Base-by-base conservation (phyloP, 306 rosid genomes). In the Castanea crenata region DNA sequence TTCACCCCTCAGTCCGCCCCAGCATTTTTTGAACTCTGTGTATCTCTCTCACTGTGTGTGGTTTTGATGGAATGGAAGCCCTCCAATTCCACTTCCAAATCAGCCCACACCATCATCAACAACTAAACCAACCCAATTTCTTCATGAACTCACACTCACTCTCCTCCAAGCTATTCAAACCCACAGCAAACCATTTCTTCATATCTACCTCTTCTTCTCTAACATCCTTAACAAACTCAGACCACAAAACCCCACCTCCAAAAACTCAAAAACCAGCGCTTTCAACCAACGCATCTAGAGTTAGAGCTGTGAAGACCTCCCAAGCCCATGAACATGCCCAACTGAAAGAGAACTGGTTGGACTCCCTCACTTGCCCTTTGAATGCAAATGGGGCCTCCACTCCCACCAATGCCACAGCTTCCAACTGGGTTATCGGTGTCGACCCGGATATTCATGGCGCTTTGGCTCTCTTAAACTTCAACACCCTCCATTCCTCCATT, bases 361-460 rank as follows among this genome's bases (percentile, higher is more conserved):
- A 89, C 71, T 94, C 99, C 83, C 91, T 94, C 14, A 86, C 97
- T 31, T 77, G 78, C 31, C 64, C 67, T 73, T 72, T 83, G 27
- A 74, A 76, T 64, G 75, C 74, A 69, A 79, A 65, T n/a, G 54
- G n/a, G 54, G 75, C 65, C 35, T 70, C 69, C 8, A 71, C 64
- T 71, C 75, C 25, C 1, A n/a, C 46, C 7, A 69, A 55, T 80
- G 84, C 82, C n/a, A 83, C 82, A n/a, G 83, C 69, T 19, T 84
- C 84, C 11, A 79, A 81, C 52, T 91, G 92, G 90, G 86, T 92
- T 74, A 78, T 92, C 73, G 97, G 99, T 49, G 73, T 94, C 54
- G 99, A 94, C 83, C 99, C 97, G 6, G 99, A 94, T 83, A 74
- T 81, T 59, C 77, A 88, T 65, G 99, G 99, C 55, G 99, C 97